Percentiles rank a stretch among this genome's conserved stretches.
Evolutionary conservation across 768 basidiomycete species (phyloP).

Genomic region (Tricholoma bakamatsutake): DNA sequence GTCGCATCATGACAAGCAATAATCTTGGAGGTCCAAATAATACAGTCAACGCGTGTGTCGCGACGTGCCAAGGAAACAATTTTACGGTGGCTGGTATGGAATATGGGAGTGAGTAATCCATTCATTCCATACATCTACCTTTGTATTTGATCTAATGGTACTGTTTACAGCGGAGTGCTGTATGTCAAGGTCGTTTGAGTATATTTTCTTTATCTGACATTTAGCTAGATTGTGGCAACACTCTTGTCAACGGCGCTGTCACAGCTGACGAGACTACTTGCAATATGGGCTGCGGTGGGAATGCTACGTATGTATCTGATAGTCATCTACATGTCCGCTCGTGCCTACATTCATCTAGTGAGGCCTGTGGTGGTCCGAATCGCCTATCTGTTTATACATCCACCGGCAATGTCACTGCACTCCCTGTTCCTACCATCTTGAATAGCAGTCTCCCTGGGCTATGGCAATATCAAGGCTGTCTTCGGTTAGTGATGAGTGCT

Average conservation of each 20-base stretch:
- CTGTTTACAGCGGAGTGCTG: slow-evolving; percentile 35
- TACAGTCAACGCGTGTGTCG: slow-evolving; percentile 63
- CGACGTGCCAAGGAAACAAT: slow-evolving; percentile 45
- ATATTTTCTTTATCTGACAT: neutral
- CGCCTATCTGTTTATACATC: slow-evolving; percentile 66
- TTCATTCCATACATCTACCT: neutral
- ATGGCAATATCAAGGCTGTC: slow-evolving; percentile 64
- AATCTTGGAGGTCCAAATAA: slow-evolving; percentile 23
- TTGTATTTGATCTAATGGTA: slow-evolving; percentile 2
- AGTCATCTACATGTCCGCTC: slow-evolving; percentile 4
- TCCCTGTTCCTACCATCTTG: slow-evolving; percentile 54
- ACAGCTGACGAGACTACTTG: slow-evolving; percentile 46
- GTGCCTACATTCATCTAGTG: slow-evolving; percentile 25
- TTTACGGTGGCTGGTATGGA: slow-evolving; percentile 70
- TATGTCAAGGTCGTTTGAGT: slow-evolving; percentile 20
- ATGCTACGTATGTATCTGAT: slow-evolving; percentile 45
- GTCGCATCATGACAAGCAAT: slow-evolving; percentile 44
- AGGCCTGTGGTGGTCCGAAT: slow-evolving; percentile 70
- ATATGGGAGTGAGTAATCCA: slow-evolving; percentile 42
- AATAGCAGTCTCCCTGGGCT: slow-evolving; percentile 54
- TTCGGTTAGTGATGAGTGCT: slow-evolving; percentile 37
- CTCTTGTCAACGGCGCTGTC: slow-evolving; percentile 56
- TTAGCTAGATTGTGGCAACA: slow-evolving; percentile 61
- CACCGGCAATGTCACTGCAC: slow-evolving; percentile 40
- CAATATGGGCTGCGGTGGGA: slow-evolving; percentile 71